A percentile compares a stretch with the other conserved stretches of the same genome.
Conservation (phyloP, 1,284 basidiomycete genomes). For the Hortiboletus rubellus region DNA sequence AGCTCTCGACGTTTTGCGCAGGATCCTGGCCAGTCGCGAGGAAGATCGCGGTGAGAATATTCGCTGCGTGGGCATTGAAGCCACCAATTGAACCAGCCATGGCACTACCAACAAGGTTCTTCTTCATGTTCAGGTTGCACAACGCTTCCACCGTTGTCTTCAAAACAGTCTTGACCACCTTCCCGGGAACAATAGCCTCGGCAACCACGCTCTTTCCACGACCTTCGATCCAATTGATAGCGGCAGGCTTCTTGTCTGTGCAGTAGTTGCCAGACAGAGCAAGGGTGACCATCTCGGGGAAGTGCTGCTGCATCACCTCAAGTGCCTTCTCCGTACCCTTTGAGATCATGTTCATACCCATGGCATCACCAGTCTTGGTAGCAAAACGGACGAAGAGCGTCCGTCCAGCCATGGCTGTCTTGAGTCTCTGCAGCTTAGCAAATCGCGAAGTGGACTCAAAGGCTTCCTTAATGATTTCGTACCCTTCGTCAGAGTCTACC, state of each 20-base stretch:
- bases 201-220: conserved; percentile 97
- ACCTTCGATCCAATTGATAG: conserved; percentile 99
- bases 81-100: conserved; percentile 98
- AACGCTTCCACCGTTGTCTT: conserved; percentile 94
- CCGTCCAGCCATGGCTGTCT: conserved; percentile 85
- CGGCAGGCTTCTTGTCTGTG: conserved; percentile 99
- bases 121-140: conserved; percentile 94
- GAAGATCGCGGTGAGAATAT: conserved; percentile 96
- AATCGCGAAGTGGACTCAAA: conserved; percentile 96
- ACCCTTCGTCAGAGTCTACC: conserved; percentile 87
- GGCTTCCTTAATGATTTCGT: conserved; percentile 73
- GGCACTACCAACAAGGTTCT: conserved; percentile 96
- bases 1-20: conserved; percentile 98
- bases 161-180: conserved; percentile 85
- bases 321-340: conserved; percentile 96
- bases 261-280: conserved; percentile 98
- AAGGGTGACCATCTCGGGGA: conserved; percentile 93
- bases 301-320: conserved; percentile 75
- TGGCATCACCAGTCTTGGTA: conserved; percentile 95
- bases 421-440: conserved; percentile 79
- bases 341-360: conserved; percentile 99
- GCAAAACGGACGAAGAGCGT: conserved; percentile 96
- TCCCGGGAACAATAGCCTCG: conserved; percentile 91
- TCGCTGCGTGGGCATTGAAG: conserved; percentile 98
- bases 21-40: conserved; percentile 98